These are phyloP conservation scores for Lasiodiplodia citricola DNA, from an alignment of 2,329 filamentous ascomycete genomes.

Conservation along the genomic window DNA sequence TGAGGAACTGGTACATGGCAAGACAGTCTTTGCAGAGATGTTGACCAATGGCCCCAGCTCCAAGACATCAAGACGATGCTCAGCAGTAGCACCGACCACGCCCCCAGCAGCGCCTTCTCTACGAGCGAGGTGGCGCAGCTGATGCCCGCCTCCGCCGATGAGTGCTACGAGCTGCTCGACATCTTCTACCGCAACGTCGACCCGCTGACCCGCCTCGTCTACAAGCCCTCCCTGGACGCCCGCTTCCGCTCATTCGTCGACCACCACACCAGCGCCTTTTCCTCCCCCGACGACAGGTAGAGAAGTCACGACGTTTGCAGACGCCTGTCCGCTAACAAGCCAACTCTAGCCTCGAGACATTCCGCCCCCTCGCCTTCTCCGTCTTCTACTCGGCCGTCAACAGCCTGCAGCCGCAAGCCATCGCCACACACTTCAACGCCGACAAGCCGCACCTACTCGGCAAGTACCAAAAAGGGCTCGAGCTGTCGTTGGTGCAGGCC, in stretches of 20 bases:
- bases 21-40: not conserved
- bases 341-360: not conserved
- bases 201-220: not conserved
- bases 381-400: conserved; percentile 44
- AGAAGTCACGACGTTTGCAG: not conserved
- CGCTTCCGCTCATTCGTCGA: not conserved
- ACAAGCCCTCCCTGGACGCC: not conserved
- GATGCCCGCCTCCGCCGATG: not conserved
- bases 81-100: not conserved
- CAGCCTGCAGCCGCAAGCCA: conserved; percentile 31
- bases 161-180: not conserved
- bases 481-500: conserved; percentile 41
- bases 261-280: not conserved
- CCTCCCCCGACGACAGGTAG: not conserved
- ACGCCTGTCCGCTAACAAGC: not conserved
- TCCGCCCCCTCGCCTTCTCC: conserved; percentile 41
- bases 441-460: conserved; percentile 39
- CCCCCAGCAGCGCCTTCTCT: not conserved
- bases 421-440: conserved; percentile 38
- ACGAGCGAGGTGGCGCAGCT: not conserved
- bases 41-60: conserved; percentile 22
- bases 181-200: not conserved
- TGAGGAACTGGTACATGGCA: not conserved
- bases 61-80: conserved; percentile 7
- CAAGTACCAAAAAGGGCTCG: conserved; percentile 41